Evolutionary conservation across 495 filamentous ascomycete species (phyloP).

Genomic region (Penicillium fimorum): DNA sequence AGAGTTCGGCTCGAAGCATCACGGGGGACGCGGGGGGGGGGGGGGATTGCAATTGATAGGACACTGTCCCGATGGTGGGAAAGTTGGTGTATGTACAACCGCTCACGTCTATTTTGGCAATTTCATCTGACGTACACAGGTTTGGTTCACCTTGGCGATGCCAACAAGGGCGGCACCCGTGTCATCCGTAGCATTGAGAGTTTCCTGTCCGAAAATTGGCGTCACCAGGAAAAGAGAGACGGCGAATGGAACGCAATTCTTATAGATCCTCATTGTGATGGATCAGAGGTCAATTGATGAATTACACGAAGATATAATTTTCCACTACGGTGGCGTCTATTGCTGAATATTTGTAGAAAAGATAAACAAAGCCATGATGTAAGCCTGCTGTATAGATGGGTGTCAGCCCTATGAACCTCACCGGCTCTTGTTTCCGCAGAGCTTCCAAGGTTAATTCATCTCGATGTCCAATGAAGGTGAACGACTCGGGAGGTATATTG

Average conservation of each 20-base stretch:
- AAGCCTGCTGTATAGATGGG: neutral
- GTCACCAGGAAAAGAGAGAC: neutral
- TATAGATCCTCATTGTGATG: constrained; percentile 1
- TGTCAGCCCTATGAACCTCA: neutral
- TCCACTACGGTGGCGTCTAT: neutral
- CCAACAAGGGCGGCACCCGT: neutral
- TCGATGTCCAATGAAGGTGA: neutral
- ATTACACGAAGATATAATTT: neutral
- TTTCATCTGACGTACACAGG: constrained; percentile 4
- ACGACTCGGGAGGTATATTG: neutral
- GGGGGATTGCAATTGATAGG: constrained; percentile 3
- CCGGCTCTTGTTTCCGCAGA: constrained; percentile 2
- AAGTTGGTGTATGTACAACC: constrained; percentile 3
- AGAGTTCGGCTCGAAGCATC: neutral
- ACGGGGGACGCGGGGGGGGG: constrained; percentile 4
- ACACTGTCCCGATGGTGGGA: neutral
- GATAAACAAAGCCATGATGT: constrained; percentile 3
- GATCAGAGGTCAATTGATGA: neutral
- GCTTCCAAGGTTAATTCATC: neutral
- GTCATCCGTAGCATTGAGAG: neutral
- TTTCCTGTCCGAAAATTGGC: neutral
- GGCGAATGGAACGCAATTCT: neutral
- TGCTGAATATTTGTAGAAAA: neutral
- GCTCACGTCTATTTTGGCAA: constrained; percentile 5
- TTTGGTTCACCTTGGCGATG: neutral